Evolutionary conservation across 345 rosid species (phyloP), one percentile per base, ranked within the genome.

Genomic region (Brassica juncea): DNA sequence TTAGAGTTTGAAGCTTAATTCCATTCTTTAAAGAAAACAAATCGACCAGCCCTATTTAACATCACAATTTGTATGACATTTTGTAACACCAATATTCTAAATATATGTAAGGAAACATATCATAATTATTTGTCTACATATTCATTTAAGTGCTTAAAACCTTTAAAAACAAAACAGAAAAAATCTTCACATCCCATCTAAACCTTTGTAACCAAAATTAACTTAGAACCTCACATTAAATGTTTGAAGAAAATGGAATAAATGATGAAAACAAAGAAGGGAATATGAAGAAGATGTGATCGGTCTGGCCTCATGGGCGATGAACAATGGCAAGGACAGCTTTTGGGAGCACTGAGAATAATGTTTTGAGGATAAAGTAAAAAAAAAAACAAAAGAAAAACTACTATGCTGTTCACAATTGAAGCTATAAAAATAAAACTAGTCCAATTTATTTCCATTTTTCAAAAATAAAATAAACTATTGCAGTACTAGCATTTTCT

Each of bases 281-380:
- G 77, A 66, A 59, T 79, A 15, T 42, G 30, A 79, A 73, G 73
- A 66, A 66, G 78, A 72, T 44, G 73, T 79, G 64, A 79, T 27
- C 59, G 73, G 77, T 79, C 64, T 73, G 82, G 65, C 73, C 72
- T 78, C 68, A 58, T 66, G 68, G 77, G 82, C 55, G 58, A 57
- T 72, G 77, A 72, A 44, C 73, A 8, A 10, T 27, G 21, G 55
- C 65, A 37, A 70, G 39, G 72, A 28, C 75, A 74, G 39, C 75
- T 74, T 80, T 74, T 63, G 83, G 83, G 79, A 74, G 83, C 79
- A 80, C 39, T 69, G 11, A 39, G 79, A 80, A 80, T 63, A 74
- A 54, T 80, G 1, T 70, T 80, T 59, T 74, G 72, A 28, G 31
- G 72, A 80, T 74, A 80, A 80, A 74, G 72, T 74, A 16, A 35